phyloP scores from a whole-genome alignment of 2,329 filamentous ascomycete species.

The Dothideomycetidae sp. region DNA sequence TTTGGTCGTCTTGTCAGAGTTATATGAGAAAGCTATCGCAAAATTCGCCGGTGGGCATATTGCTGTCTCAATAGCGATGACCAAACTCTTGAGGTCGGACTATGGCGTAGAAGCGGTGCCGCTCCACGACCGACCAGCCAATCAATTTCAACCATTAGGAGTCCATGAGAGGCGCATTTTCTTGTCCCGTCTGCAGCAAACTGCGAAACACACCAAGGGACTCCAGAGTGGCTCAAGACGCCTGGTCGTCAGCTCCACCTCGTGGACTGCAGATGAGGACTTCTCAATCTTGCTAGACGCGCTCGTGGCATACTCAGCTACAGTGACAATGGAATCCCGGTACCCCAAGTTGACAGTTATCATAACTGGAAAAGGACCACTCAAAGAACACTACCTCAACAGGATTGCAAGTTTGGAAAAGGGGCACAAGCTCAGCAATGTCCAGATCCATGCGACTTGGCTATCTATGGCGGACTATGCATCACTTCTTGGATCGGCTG shows the following conservation, averaged over 20 bases:
- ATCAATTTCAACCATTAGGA: conserved; percentile 61
- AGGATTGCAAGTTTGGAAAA: conserved; percentile 48
- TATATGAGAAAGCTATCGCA: conserved; percentile 64
- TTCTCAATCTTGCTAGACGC: conserved; percentile 79
- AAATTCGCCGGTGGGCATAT: conserved; percentile 59
- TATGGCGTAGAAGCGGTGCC: conserved; percentile 52
- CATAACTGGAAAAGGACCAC: conserved; percentile 88
- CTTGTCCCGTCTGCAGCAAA: conserved; percentile 51
- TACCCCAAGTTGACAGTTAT: conserved; percentile 64
- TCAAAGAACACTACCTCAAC: conserved; percentile 59
- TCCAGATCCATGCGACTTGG: conserved; percentile 71
- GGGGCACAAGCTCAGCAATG: conserved; percentile 49
- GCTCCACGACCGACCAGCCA: conserved; percentile 74
- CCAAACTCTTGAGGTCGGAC: conserved; percentile 50
- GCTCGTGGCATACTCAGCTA: conserved; percentile 56
- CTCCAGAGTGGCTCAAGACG: conserved; percentile 33
- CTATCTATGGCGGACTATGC: conserved; percentile 76
- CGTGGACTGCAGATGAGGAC: conserved; percentile 95
- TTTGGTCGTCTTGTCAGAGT: conserved; percentile 60
- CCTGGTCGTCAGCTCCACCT: conserved; percentile 82
- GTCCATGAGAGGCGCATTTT: conserved; percentile 40
- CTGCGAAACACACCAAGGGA: conserved; percentile 42
- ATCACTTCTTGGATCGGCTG: conserved; percentile 64
- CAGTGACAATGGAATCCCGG: conserved; percentile 25
- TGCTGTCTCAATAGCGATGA: conserved; percentile 84